Evolutionary conservation across 2,329 filamentous ascomycete species (phyloP), one percentile per base, ranked within the genome.

Genomic region (Penicillium sp.): DNA sequence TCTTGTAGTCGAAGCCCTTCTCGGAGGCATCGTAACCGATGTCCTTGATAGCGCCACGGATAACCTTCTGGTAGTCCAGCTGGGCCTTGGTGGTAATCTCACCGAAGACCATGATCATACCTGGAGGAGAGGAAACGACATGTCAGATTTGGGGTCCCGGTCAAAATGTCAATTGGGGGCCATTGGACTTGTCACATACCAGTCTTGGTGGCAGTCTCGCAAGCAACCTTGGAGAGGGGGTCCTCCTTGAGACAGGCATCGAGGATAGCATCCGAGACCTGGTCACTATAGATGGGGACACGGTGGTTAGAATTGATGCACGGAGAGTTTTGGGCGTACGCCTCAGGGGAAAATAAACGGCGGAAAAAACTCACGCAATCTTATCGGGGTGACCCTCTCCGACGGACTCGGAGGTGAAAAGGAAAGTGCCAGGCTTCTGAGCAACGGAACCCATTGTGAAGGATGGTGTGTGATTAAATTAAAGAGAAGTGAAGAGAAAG

Each of bases 1-100:
- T 99, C 89, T 98, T 98, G 91, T 97, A 96, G 84, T 99, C 95
- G 81, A 99, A 99, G 64, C 95, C 95, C 88, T 99, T 99, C 72
- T 86, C 84, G 55, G 95, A 98, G 80, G 90, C 87, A 82, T 99
- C 95, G 82, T 98, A 99, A 72, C 95, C 95, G 75, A 99, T 99
- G 76, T 96, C 93, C 87, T 96, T 93, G 87, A 99, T 92, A 76
- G 93, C 87, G 65, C 88, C 81, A 79, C 95, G 93, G 79, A 99
- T 91, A 72, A 97, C 85, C 84, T 93, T 96, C 81, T 99, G 95
- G 89, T 97, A 99, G 85, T 99, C 95, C 71, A 98, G 83, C 69
- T 83, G 85, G 80, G 93, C 88, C 84, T 96, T 95, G 83, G 95
- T 98, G 80, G 92, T 96, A 80, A 99, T 99, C 80, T 99, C 95